Percentiles rank a stretch among this genome's conserved stretches.
These are phyloP conservation scores for Carex kokanica DNA, from an alignment of 176 grass and related monocot species.

Conservation along the genomic window DNA sequence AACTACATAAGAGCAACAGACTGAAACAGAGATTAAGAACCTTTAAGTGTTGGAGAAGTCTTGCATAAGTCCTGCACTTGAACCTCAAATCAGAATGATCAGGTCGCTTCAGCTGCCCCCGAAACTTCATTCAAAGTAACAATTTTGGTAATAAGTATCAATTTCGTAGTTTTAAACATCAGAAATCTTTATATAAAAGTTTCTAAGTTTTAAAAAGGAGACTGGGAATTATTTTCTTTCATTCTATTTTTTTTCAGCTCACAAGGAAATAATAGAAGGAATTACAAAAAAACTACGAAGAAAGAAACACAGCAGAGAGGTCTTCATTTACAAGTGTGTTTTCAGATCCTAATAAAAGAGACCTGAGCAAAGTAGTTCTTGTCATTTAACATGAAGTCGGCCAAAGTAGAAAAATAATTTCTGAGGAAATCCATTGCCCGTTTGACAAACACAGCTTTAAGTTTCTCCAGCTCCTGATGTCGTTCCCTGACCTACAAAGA, in stretches of 20 bases:
- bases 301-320: neutral
- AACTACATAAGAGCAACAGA: slow-evolving; percentile 13
- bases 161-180: neutral
- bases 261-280: neutral
- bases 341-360: slow-evolving; percentile 14
- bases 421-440: slow-evolving; percentile 87
- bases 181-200: neutral
- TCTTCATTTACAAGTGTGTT: neutral
- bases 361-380: slow-evolving; percentile 99
- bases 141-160: neutral
- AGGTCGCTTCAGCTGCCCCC: slow-evolving; percentile 91
- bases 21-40: slow-evolving; percentile 37
- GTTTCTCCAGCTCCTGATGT: slow-evolving; percentile 70
- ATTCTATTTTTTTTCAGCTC: neutral
- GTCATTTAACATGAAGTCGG: slow-evolving; percentile 98
- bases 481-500: slow-evolving; percentile 69
- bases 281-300: neutral
- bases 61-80: slow-evolving; percentile 97
- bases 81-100: slow-evolving; percentile 98
- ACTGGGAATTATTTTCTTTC: neutral
- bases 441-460: slow-evolving; percentile 81
- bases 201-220: neutral
- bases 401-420: slow-evolving; percentile 94
- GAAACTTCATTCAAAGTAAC: slow-evolving; percentile 51
- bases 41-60: slow-evolving; percentile 97